Percentiles rank a stretch among this genome's conserved stretches.
phyloP scores from a whole-genome alignment of 148 eudicot species.

The Camellia lanceoleosa region DNA sequence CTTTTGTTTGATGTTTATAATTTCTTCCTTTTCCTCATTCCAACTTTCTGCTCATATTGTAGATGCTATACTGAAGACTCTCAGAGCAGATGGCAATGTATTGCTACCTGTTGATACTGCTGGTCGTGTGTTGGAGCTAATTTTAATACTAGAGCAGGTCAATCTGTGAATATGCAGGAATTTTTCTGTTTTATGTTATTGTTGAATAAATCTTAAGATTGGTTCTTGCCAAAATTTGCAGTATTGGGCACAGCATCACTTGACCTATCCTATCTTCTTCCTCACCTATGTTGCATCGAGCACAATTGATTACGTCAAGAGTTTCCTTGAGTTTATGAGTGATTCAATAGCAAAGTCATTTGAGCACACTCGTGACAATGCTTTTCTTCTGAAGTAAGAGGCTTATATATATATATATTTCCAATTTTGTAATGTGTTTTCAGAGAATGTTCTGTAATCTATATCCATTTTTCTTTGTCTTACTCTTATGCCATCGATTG shows the following conservation, averaged over 20 bases:
- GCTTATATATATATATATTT: not conserved
- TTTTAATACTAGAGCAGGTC: slow-evolving; percentile 86
- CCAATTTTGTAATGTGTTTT: not conserved
- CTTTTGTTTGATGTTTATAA: not conserved
- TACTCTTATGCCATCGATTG: not conserved
- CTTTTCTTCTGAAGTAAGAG: slow-evolving; percentile 81
- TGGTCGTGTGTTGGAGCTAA: slow-evolving; percentile 84
- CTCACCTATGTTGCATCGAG: slow-evolving; percentile 87
- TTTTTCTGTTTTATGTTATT: not conserved
- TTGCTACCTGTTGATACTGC: slow-evolving; percentile 94
- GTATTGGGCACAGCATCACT: slow-evolving; percentile 91
- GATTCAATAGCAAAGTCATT: slow-evolving; percentile 94
- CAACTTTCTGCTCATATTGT: slow-evolving; percentile 10
- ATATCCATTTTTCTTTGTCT: not conserved
- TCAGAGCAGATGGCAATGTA: slow-evolving; percentile 79
- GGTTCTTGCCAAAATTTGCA: slow-evolving; percentile 43
- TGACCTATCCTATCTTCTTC: slow-evolving; percentile 88
- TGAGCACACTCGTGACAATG: slow-evolving; percentile 90
- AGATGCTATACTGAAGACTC: slow-evolving; percentile 70
- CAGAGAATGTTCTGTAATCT: not conserved
- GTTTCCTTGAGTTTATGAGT: slow-evolving; percentile 98
- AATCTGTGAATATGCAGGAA: slow-evolving; percentile 8
- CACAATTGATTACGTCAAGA: slow-evolving; percentile 89
- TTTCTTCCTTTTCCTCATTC: not conserved
- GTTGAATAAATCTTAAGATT: slow-evolving; percentile 9